Conservation (phyloP, 2,329 filamentous ascomycete species). For the Ceratocystis destructans region DNA sequence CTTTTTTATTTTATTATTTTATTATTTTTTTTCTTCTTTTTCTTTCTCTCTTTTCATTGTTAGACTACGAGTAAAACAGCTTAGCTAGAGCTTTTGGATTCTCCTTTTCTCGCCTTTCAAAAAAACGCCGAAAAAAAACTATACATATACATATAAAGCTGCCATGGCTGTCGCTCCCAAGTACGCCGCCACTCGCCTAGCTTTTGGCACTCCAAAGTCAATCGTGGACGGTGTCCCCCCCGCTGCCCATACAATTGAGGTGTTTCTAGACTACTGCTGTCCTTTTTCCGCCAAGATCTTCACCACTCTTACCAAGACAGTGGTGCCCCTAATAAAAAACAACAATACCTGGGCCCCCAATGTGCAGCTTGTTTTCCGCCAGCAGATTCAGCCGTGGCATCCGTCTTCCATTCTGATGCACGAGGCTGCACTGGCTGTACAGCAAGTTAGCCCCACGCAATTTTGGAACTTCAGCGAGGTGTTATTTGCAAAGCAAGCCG, state of each 20-base stretch:
- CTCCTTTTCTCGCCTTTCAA: background rate
- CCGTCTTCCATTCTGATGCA: constrained; percentile 68
- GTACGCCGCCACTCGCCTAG: constrained; percentile 58
- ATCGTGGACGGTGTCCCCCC: constrained; percentile 28
- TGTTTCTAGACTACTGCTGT: constrained; percentile 83
- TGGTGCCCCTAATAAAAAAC: constrained; percentile 50
- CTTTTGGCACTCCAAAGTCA: constrained; percentile 30
- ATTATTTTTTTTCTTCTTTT: background rate
- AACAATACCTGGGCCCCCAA: constrained; percentile 43
- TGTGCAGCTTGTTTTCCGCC: constrained; percentile 70
- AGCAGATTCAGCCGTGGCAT: constrained; percentile 92
- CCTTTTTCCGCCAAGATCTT: constrained; percentile 59
- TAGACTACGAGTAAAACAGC: too few species aligned
- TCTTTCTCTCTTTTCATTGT: too few species aligned
- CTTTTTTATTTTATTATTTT: background rate
- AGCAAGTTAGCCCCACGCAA: constrained; percentile 51
- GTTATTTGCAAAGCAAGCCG: constrained; percentile 52
- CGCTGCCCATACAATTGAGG: constrained; percentile 45
- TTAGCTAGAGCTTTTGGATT: too few species aligned
- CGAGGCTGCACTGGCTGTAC: constrained; percentile 73
- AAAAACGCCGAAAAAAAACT: background rate
- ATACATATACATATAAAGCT: background rate
- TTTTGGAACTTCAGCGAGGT: constrained; percentile 69
- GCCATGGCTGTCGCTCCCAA: constrained; percentile 63
- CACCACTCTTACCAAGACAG: constrained; percentile 54